Evolutionary conservation across 768 basidiomycete species (phyloP), one percentile per base, ranked within the genome.

Genomic region (Daedaleopsis nitida): DNA sequence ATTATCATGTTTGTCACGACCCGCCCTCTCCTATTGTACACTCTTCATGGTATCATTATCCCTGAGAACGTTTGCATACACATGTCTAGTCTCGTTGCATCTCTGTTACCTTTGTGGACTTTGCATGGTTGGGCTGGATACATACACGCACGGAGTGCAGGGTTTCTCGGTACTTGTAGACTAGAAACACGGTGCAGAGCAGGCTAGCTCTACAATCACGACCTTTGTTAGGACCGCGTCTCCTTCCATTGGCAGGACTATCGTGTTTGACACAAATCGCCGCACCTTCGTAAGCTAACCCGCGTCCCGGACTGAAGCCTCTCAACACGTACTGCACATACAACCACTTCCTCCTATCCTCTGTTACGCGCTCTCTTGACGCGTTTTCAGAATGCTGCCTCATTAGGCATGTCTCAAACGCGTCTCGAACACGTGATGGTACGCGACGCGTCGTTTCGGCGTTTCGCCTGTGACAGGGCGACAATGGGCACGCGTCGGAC

Each of bases 21-120:
- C 10, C n/a, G 6, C 14, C 24, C 4, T 51, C 50, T 7, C 50
- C 21, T 27, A 14, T 32, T 17, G 34, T 27, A 17, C 24, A 27
- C 21, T 42, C n/a, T 24, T 39, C 52, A 21, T 32, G 21, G 34
- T 52, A 52, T 52, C 51, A 52, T 52, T 52, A 52, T 52, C 32
- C 14, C 19, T 24, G 47, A 17, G 47, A 49, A 49, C 13, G 47
- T 52, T 32, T 52, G 51, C 51, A 52, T 35, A 38, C 32, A 38
- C 32, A 52, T 16, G 51, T 38, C 51, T 19, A 27, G 51, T 34
- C 51, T 35, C 51, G 32, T 3, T 52, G 21, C 27, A 19, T 52
- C 23, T 19, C 49, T 12, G 16, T 50, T 16, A 32, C 27, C 32
- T 34, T 17, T 7, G 37, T 51, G 16, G 50, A 35, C 50, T 51